phyloP scores from a whole-genome alignment of 2,329 filamentous ascomycete genomes.

The Calonectria multiphialidica region DNA sequence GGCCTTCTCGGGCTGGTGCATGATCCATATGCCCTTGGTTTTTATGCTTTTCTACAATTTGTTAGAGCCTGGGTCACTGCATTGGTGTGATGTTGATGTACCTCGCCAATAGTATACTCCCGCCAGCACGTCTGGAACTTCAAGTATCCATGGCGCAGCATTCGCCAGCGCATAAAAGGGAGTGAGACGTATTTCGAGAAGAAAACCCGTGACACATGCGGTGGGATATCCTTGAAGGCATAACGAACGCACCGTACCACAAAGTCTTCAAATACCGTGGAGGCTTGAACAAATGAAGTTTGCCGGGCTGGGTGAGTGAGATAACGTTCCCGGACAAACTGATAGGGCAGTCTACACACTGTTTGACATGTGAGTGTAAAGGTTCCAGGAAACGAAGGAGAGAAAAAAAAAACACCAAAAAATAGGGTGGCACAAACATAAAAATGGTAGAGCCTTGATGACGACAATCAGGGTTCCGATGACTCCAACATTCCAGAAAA shows the following conservation, averaged over 20 bases:
- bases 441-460: conserved; percentile 75
- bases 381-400: not conserved
- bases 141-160: conserved; percentile 78
- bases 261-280: conserved; percentile 82
- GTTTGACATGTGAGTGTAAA: conserved; percentile 25
- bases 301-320: conserved; percentile 44
- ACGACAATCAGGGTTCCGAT: conserved; percentile 68
- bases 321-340: conserved; percentile 48
- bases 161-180: conserved; percentile 81
- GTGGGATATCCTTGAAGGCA: conserved; percentile 79
- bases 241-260: conserved; percentile 83
- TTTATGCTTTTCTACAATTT: conserved; percentile 49
- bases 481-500: conserved; percentile 76
- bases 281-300: conserved; percentile 74
- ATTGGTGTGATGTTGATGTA: conserved; percentile 23
- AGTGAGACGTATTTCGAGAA: conserved; percentile 80
- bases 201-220: conserved; percentile 79
- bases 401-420: not conserved
- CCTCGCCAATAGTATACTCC: conserved; percentile 55
- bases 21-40: conserved; percentile 77
- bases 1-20: conserved; percentile 66
- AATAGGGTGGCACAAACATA: conserved; percentile 63
- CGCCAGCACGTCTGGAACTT: conserved; percentile 73
- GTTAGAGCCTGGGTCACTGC: not conserved
- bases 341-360: conserved; percentile 47